A percentile compares a stretch with the other conserved stretches of the same genome.
phyloP scores from a whole-genome alignment of 1,284 basidiomycete genomes.

The Microbotryum intermedium region DNA sequence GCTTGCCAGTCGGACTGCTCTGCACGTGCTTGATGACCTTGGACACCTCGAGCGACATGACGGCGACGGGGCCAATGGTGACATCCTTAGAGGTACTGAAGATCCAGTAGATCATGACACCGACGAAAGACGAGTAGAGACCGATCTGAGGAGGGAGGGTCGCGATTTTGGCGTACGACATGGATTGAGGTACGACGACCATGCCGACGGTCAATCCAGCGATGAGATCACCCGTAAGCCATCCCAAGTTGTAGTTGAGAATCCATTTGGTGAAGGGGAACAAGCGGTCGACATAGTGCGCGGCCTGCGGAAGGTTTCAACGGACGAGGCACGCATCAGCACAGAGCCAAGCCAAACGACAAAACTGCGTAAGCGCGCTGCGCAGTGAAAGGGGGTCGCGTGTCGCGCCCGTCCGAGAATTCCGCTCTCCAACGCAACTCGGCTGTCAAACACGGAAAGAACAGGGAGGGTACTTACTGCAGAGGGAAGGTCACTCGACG shows the following conservation, averaged over 20 bases:
- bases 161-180: conserved; percentile 60
- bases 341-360: not conserved
- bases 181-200: conserved; percentile 27
- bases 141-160: conserved; percentile 79
- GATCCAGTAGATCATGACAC: conserved; percentile 49
- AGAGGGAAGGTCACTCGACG: not conserved
- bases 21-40: conserved; percentile 64
- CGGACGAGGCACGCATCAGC: not conserved
- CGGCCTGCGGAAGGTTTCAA: not conserved
- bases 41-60: conserved; percentile 31
- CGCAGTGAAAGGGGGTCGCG: not conserved
- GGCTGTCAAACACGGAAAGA: not conserved
- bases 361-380: too few species aligned
- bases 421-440: not conserved
- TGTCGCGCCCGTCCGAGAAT: not conserved
- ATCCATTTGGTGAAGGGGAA: conserved; percentile 41
- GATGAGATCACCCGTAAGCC: conserved; percentile 40
- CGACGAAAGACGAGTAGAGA: conserved; percentile 91
- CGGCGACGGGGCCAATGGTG: conserved; percentile 66
- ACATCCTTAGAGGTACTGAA: conserved; percentile 86
- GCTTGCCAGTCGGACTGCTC: conserved; percentile 35
- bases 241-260: conserved; percentile 38
- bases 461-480: not conserved
- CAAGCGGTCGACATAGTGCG: conserved; percentile 34
- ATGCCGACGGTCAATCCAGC: conserved; percentile 32